Evolutionary conservation across 2,329 filamentous ascomycete genomes (phyloP), one percentile per base, ranked within the genome.

Genomic region (Pseudogymnoascus sp.): DNA sequence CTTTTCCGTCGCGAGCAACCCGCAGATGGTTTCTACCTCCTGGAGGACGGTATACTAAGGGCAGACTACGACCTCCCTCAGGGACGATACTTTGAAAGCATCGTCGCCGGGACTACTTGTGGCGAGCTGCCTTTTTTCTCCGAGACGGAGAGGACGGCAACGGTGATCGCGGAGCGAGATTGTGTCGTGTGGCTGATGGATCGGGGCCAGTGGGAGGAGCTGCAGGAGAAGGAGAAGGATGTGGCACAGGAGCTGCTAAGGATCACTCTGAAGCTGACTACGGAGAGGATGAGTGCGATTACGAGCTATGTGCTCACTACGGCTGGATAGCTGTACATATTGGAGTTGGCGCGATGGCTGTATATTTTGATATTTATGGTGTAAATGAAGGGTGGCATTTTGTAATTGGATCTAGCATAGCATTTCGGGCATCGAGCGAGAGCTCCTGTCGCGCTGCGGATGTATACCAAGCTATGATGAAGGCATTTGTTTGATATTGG

Each of bases 71-170:
- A 93, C 66, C 82, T 96, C 33, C 92, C 94, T 1, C 94, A 97
- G 73, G 94, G 94, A 0, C 84, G 83, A 69, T 89, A 95, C 69
- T 91, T 89, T 65, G 94, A 99, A 75, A 90, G 91, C 70, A 97
- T 97, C 62, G 88, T 97, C 1, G 90, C 92, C 0, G 94, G 94
- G 14, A 94, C 94, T 1, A 97, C 94, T 0, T 97, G 93, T 69
- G 94, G 94, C 37, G 94, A 99, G 77, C 76, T 99, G 62, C 94
- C 94, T 0, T 99, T 99, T 78, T 99, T 99, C 77, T 91, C 88
- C 2, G 90, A 95, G 71, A 97, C 93, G 1, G 81, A 84, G 61
- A 84, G 94, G 16, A 97, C 92, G 3, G 92, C 92, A 1, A 96
- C 90, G 0, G 92, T 95, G 10, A 10, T 16, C 6, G 91, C 91